Evolutionary conservation across 805 yeast genomes (phyloP), one percentile per base, ranked within the genome.

Genomic region (Schwanniomyces yamadae): DNA sequence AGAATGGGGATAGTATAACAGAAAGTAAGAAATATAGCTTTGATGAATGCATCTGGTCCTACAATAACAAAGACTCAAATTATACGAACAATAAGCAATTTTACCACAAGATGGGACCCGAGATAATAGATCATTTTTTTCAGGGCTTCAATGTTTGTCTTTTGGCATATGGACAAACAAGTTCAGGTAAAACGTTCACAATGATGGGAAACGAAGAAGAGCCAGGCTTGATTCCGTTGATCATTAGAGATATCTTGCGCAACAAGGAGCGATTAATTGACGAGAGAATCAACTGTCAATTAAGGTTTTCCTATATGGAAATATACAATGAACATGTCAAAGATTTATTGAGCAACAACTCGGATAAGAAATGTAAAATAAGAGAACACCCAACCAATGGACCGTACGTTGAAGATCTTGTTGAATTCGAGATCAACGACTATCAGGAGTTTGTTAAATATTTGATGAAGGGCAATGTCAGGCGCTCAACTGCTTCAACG

Each of bases 271-370:
- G 51, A 3, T 48, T 74, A 28, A 54, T 71, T 6, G 54, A 49
- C 6, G 69, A 66, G 11, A 54, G 53, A 28, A 57, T 66, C 44
- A 59, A 65, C 36, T 63, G 72, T 44, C 64, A 59, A 33, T 48
- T 67, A 21, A 52, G 73, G 23, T 59, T 82, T 2, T 80, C 87
- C 8, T 84, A 78, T 56, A 71, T 82, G 50, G 95, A 85, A 52
- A 78, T 85, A 23, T 85, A 86, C 51, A 85, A 86, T 51, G 95
- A 85, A 56, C 80, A 77, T 42, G 87, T 84, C 1, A 66, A 76
- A 24, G 95, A 86, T 55, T 59, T 85, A 36, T 59, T 85, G 12
- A 57, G 52, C 11, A 34, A 40, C 14, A 30, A 29, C 6, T 26
- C 15, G 3, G 39, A 35, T 8, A 46, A 42, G 24, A 55, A 57